Conservation (phyloP, 164 flowering plant genomes). For the Stephania cephalantha region DNA sequence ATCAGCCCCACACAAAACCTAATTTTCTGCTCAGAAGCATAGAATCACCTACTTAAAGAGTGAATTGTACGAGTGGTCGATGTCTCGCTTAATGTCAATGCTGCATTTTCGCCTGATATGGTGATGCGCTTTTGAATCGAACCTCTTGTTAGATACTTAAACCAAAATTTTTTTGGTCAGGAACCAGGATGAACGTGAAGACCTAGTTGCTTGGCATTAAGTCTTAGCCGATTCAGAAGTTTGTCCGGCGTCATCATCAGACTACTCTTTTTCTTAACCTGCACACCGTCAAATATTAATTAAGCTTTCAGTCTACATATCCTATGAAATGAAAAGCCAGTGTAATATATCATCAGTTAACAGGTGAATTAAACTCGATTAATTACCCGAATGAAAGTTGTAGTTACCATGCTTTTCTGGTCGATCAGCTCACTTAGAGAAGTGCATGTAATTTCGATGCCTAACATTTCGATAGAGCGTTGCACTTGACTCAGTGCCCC, state of each 20-base stretch:
- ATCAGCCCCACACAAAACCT: too few relatives aligned
- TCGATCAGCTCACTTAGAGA: neutral
- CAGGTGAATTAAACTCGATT: neutral
- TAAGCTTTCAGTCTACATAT: neutral
- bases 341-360: neutral
- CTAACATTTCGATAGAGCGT: slow-evolving; percentile 4
- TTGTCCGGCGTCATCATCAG: neutral
- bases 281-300: neutral
- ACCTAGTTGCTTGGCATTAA: slow-evolving; percentile 2
- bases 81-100: too few relatives aligned
- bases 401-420: slow-evolving; percentile 1
- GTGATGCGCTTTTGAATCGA: too few relatives aligned
- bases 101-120: too few relatives aligned
- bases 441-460: neutral
- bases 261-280: slow-evolving; percentile 8
- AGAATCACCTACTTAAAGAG: too few relatives aligned
- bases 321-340: neutral
- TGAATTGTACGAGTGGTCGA: too few relatives aligned
- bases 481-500: slow-evolving; percentile 12
- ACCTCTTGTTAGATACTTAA: too few relatives aligned
- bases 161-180: neutral
- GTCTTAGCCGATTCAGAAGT: neutral
- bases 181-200: neutral
- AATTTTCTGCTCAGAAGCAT: too few relatives aligned
- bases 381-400: slow-evolving; percentile 1